Percentiles rank a stretch among this genome's conserved stretches.
Evolutionary conservation across 805 yeast species (phyloP).

Genomic region (Candida maris): DNA sequence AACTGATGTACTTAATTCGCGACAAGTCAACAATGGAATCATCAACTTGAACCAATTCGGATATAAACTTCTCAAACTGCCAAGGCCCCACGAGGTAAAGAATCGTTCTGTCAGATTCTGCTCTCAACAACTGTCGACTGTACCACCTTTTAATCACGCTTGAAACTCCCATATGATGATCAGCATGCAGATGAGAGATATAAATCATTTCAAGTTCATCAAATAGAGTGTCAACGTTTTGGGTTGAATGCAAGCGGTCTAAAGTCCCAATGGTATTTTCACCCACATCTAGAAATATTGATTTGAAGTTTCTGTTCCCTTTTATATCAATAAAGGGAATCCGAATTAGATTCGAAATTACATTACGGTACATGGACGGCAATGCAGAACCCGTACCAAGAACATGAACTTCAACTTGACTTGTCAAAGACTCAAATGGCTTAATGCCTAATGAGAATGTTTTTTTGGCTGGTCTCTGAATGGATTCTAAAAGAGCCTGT

Average conservation of each 20-base stretch:
- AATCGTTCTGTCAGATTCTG: constrained; percentile 29
- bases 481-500: constrained; percentile 8
- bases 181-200: constrained; percentile 93
- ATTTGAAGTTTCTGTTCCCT: constrained; percentile 26
- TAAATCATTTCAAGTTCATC: constrained; percentile 62
- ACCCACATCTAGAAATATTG: constrained; percentile 85
- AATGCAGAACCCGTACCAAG: constrained; percentile 92
- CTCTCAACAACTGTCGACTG: constrained; percentile 33
- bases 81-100: constrained; percentile 71
- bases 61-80: constrained; percentile 62
- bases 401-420: constrained; percentile 65
- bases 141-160: constrained; percentile 69
- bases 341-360: constrained; percentile 72
- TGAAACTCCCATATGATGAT: constrained; percentile 86
- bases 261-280: constrained; percentile 83
- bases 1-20: constrained; percentile 19
- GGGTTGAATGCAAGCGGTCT: constrained; percentile 54
- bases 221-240: constrained; percentile 40
- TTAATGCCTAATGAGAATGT: constrained; percentile 9
- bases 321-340: constrained; percentile 45
- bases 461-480: not conserved
- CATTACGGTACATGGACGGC: constrained; percentile 84
- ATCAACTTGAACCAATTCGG: constrained; percentile 52
- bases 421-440: constrained; percentile 30
- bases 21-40: constrained; percentile 15